These are phyloP conservation scores for Calocybe cyanea DNA, from an alignment of 768 basidiomycete genomes.

Conservation along the genomic window DNA sequence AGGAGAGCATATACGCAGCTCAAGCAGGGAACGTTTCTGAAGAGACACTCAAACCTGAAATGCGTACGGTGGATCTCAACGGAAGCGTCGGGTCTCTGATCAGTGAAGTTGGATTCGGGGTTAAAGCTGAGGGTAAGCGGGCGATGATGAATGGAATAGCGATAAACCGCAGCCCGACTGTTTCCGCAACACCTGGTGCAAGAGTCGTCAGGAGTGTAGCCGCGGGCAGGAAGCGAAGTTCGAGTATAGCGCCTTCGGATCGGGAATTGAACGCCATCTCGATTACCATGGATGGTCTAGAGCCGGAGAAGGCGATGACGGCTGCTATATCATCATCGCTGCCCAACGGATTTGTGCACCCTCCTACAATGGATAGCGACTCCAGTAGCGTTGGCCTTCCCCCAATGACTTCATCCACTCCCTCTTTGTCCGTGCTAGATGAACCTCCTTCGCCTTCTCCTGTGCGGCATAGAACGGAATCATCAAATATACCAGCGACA, in stretches of 20 bases:
- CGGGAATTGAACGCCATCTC: constrained; percentile 18
- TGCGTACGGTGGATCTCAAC: constrained; percentile 39
- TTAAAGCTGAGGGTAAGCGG: constrained; percentile 23
- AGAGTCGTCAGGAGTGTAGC: constrained; percentile 57
- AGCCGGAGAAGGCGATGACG: background rate
- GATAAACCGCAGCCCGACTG: constrained; percentile 14
- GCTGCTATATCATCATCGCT: constrained; percentile 9
- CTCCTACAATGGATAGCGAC: constrained; percentile 5
- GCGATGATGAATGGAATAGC: constrained; percentile 9
- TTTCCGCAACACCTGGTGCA: constrained; percentile 34
- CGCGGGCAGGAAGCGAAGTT: constrained; percentile 39
- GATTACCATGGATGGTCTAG: constrained; percentile 11
- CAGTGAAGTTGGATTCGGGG: constrained; percentile 39
- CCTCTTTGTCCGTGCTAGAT: constrained; percentile 12
- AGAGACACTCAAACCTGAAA: constrained; percentile 61
- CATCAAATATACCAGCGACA: constrained; percentile 3
- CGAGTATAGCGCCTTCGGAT: constrained; percentile 28
- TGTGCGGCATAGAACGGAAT: background rate
- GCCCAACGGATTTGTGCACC: constrained; percentile 14
- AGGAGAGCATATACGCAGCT: constrained; percentile 17
- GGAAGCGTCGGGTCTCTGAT: constrained; percentile 47
- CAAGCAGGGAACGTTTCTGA: constrained; percentile 42
- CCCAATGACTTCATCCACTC: constrained; percentile 13
- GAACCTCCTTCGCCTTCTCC: constrained; percentile 3
- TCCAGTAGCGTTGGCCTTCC: constrained; percentile 4